Evolutionary conservation across 2,329 filamentous ascomycete species (phyloP), one percentile per base, ranked within the genome.

Genomic region (Paecilomyces formosus): DNA sequence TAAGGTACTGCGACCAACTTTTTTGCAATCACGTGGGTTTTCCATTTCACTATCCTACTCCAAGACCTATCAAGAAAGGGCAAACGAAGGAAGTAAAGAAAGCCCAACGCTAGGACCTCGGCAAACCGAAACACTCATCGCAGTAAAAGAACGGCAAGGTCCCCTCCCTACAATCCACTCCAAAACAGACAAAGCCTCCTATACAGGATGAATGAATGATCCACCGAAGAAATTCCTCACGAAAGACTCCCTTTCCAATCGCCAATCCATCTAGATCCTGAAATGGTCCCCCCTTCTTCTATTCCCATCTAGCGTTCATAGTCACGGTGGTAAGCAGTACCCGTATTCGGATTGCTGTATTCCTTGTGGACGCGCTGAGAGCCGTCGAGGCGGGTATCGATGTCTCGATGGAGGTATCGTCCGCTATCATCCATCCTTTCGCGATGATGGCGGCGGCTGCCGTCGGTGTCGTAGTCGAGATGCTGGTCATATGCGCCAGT

Each of bases 311-410:
- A 45, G 21, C 66, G 61, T 58, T 72, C 69, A 61, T 70, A 71
- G 55, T 72, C 70, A 22, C 69, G 64, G 51, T 71, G 68, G 58
- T 71, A 71, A 56, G 65, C 68, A 39, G 68, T 72, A 54, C 70
- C 68, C 2, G 68, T 72, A 57, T 71, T 72, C 18, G 70, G 68
- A 50, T 71, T 71, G 30, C 66, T 64, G 53, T 72, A 72, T 58
- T 72, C 70, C 33, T 68, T 63, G 56, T 71, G 69, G 56, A 70
- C 68, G 49, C 64, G 67, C 21, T 62, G 62, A 4, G 66, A 63
- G 54, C 69, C 68, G 52, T 72, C 69, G 21, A 57, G 39, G 70
- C 68, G 15, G 5, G 63, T 58, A 55, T 72, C 70, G 51, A 72
- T 70, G 51, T 72, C 70, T 13, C 70, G 66, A 58, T 71, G 70